Evolutionary conservation across 2,329 filamentous ascomycete species (phyloP).

Genomic region (Fusarium siculi): DNA sequence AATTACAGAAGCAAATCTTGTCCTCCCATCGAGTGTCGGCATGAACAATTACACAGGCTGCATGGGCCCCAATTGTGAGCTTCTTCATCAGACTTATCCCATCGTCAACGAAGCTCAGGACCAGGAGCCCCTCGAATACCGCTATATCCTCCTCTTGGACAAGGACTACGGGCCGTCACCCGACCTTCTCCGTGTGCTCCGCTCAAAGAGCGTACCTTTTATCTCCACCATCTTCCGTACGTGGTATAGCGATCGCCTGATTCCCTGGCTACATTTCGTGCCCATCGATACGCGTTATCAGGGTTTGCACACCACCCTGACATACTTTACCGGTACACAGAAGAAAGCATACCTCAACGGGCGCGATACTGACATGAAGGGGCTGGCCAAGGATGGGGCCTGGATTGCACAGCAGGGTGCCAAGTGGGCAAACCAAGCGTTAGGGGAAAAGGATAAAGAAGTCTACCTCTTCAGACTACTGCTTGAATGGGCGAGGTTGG

Average conservation of each 20-base stretch:
- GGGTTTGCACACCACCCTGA: conserved; percentile 76
- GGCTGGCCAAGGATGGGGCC: conserved; percentile 62
- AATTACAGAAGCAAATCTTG: conserved; percentile 62
- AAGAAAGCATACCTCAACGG: conserved; percentile 55
- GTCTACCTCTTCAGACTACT: conserved; percentile 82
- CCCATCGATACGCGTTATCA: conserved; percentile 80
- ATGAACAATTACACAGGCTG: conserved; percentile 69
- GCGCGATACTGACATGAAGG: conserved; percentile 58
- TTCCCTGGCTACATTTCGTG: conserved; percentile 83
- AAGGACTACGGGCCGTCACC: conserved; percentile 73
- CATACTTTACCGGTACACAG: conserved; percentile 75
- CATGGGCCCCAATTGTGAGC: conserved; percentile 54
- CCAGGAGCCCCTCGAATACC: conserved; percentile 68
- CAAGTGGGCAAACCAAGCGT: conserved; percentile 70
- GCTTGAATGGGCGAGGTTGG: conserved; percentile 79
- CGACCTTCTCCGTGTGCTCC: conserved; percentile 70
- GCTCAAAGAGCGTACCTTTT: conserved; percentile 75
- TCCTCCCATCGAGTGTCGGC: conserved; percentile 66
- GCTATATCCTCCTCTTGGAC: conserved; percentile 79
- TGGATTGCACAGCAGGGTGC: conserved; percentile 74
- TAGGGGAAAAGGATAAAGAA: conserved; percentile 80
- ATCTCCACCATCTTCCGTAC: conserved; percentile 78
- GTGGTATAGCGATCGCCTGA: conserved; percentile 81
- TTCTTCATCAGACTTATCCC: conserved; percentile 47
- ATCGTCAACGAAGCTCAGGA: conserved; percentile 53